phyloP scores from a whole-genome alignment of 2,329 filamentous ascomycete genomes.

The Pseudogymnoascus sp. region DNA sequence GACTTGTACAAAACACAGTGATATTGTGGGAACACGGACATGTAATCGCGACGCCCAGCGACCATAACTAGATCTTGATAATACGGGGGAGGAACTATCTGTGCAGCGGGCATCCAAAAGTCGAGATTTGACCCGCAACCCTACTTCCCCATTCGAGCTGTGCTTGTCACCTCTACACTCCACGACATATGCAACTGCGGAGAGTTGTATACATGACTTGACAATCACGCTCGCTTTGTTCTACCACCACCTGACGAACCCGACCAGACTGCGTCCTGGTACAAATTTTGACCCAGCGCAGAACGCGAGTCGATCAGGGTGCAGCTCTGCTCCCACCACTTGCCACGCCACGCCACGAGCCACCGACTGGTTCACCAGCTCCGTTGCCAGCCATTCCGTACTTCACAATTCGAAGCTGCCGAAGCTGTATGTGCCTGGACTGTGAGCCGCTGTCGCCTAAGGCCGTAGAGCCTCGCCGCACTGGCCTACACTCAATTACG shows the following conservation, averaged over 20 bases:
- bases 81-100: constrained; percentile 6
- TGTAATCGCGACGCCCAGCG: background rate
- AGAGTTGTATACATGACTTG: constrained; percentile 1
- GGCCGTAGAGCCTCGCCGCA: constrained; percentile 5
- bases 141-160: constrained; percentile 1
- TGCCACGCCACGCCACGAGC: background rate
- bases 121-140: constrained; percentile 6
- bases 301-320: background rate
- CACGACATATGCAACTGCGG: constrained; percentile 5
- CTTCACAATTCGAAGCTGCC: background rate
- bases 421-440: background rate
- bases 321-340: background rate
- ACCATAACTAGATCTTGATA: background rate
- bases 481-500: background rate
- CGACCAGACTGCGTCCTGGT: background rate
- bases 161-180: constrained; percentile 2
- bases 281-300: background rate
- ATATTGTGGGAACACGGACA: constrained; percentile 5
- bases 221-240: background rate
- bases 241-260: background rate
- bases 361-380: background rate
- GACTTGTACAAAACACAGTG: constrained; percentile 1
- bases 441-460: background rate
- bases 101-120: background rate
- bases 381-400: background rate